Percentiles rank a stretch among this genome's conserved stretches.
Conservation (phyloP, 768 basidiomycete genomes). For the Macrolepiota fuliginosa region DNA sequence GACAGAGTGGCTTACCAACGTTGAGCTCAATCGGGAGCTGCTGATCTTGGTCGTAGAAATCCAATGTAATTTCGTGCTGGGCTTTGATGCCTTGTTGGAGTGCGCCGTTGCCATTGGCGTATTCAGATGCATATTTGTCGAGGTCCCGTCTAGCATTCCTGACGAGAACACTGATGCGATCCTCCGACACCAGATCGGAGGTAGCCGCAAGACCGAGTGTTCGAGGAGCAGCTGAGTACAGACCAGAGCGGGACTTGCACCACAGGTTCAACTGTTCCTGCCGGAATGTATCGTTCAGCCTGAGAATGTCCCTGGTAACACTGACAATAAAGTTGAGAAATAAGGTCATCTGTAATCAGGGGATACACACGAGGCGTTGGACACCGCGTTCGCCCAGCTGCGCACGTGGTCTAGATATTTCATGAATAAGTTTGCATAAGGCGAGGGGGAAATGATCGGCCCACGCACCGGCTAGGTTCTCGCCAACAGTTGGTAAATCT, state of each 20-base stretch:
- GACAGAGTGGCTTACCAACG: conserved; percentile 19
- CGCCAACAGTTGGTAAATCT: conserved; percentile 49
- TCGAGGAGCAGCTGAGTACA: conserved; percentile 28
- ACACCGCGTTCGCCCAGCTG: conserved; percentile 31
- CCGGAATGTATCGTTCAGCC: conserved; percentile 21
- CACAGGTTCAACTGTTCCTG: conserved; percentile 24
- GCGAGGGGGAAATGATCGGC: background rate
- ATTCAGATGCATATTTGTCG: conserved; percentile 22
- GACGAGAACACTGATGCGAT: conserved; percentile 17
- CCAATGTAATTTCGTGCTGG: conserved; percentile 25
- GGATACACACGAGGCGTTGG: conserved; percentile 25
- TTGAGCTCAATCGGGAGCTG: conserved; percentile 28
- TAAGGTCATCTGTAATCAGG: background rate
- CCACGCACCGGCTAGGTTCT: conserved; percentile 31
- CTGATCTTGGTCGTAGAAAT: conserved; percentile 22
- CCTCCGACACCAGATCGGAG: conserved; percentile 22
- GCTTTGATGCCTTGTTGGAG: conserved; percentile 29
- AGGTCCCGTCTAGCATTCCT: conserved; percentile 20
- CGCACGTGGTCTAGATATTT: conserved; percentile 27
- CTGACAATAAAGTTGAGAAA: conserved; percentile 13
- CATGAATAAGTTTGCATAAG: background rate
- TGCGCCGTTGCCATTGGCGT: conserved; percentile 29
- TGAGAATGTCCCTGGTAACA: conserved; percentile 24
- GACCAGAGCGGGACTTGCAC: conserved; percentile 28
- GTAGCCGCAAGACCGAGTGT: conserved; percentile 27